Evolutionary conservation across 2,329 filamentous ascomycete genomes (phyloP).

Genomic region (Coniochaeta sp.): DNA sequence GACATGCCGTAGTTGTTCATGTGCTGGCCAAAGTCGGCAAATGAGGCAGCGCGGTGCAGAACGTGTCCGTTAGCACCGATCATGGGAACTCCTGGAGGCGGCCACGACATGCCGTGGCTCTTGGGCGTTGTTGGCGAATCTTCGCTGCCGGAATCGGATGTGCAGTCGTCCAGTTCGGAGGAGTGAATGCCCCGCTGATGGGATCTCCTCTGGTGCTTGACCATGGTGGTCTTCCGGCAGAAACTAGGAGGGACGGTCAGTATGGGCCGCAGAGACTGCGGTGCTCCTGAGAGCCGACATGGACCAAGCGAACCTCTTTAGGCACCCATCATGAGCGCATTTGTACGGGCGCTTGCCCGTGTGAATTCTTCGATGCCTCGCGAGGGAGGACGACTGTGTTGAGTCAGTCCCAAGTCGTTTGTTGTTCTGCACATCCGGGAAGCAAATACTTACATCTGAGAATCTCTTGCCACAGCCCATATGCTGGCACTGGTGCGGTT

Average conservation of each 20-base stretch:
- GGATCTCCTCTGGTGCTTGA: slow-evolving; percentile 56
- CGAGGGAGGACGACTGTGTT: slow-evolving; percentile 54
- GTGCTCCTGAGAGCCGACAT: not conserved
- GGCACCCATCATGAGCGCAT: slow-evolving; percentile 52
- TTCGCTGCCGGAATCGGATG: slow-evolving; percentile 49
- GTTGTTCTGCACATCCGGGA: not conserved
- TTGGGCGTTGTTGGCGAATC: slow-evolving; percentile 53
- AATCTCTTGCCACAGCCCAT: slow-evolving; percentile 61
- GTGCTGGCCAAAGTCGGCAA: slow-evolving; percentile 45
- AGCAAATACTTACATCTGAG: slow-evolving; percentile 49
- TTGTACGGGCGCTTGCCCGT: slow-evolving; percentile 60
- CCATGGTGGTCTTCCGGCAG: slow-evolving; percentile 65
- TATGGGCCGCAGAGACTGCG: not conserved
- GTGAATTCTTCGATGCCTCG: slow-evolving; percentile 58
- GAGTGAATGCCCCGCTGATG: slow-evolving; percentile 52
- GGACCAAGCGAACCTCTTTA: slow-evolving; percentile 42
- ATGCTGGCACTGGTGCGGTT: slow-evolving; percentile 61
- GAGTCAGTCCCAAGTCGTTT: slow-evolving; percentile 20
- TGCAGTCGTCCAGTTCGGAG: slow-evolving; percentile 47
- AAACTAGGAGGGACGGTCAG: slow-evolving; percentile 37
- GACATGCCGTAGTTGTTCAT: slow-evolving; percentile 34
- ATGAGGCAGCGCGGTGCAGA: slow-evolving; percentile 46
- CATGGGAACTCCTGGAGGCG: slow-evolving; percentile 30
- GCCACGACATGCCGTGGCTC: slow-evolving; percentile 44
- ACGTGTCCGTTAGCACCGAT: slow-evolving; percentile 28